These are phyloP conservation scores for Fusarium buxicola DNA, from an alignment of 2,329 filamentous ascomycete genomes.

Conservation along the genomic window DNA sequence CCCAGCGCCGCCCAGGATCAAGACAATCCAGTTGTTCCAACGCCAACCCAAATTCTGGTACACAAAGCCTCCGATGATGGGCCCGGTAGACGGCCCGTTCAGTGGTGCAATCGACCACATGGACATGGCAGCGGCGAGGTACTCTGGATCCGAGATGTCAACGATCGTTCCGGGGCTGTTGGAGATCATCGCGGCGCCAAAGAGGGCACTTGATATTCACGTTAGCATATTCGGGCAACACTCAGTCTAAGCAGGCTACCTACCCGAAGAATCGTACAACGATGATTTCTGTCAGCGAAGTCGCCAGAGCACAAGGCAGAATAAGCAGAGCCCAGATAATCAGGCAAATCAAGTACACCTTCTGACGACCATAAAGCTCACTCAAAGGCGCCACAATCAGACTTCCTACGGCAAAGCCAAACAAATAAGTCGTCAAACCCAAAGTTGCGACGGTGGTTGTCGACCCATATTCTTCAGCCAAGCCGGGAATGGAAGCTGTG, in stretches of 20 bases:
- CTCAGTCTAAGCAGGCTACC: conserved; percentile 34
- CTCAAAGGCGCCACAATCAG: conserved; percentile 79
- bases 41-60: conserved; percentile 83
- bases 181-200: conserved; percentile 79
- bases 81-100: conserved; percentile 70
- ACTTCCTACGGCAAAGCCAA: conserved; percentile 78
- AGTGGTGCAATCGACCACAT: conserved; percentile 87
- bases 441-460: conserved; percentile 73
- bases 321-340: conserved; percentile 74
- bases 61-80: conserved; percentile 77
- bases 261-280: conserved; percentile 78
- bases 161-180: conserved; percentile 86
- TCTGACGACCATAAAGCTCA: conserved; percentile 75
- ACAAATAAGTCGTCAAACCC: conserved; percentile 81
- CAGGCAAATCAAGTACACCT: conserved; percentile 77
- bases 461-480: conserved; percentile 74
- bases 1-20: conserved; percentile 76
- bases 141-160: conserved; percentile 84
- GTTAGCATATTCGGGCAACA: conserved; percentile 3
- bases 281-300: conserved; percentile 75
- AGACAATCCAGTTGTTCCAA: conserved; percentile 85
- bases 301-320: conserved; percentile 77
- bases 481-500: conserved; percentile 75
- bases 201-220: conserved; percentile 56
- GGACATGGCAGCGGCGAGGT: conserved; percentile 84